These are phyloP conservation scores for Parachaetomium inaequale DNA, from an alignment of 495 filamentous ascomycete species.

Conservation along the genomic window DNA sequence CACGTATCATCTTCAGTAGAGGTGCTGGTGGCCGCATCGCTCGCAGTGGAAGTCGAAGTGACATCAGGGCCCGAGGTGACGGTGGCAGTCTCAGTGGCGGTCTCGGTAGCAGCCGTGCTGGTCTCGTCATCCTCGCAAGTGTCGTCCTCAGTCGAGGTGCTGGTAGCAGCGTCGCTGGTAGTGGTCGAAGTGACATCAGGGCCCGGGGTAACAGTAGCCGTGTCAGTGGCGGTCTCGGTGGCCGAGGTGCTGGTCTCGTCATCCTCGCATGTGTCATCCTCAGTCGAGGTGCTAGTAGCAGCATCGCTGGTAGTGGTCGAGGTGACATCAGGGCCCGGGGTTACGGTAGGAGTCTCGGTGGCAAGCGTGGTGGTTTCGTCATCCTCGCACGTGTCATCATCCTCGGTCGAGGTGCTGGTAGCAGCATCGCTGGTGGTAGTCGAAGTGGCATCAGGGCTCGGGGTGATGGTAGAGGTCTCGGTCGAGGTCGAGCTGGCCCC, in stretches of 20 bases:
- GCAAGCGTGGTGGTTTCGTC: conserved; percentile 4
- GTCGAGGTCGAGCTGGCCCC: conserved; percentile 10
- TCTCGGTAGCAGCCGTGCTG: background rate
- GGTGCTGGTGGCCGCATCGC: background rate
- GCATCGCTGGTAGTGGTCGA: conserved; percentile 3
- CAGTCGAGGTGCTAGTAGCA: conserved; percentile 2
- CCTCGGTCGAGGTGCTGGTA: conserved; percentile 9
- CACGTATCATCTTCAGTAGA: conserved; percentile 15
- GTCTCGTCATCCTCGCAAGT: no score
- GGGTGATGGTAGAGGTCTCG: conserved; percentile 1
- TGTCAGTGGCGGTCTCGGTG: background rate
- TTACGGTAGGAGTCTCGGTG: conserved; percentile 2
- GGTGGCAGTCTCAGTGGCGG: background rate
- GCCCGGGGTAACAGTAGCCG: no score
- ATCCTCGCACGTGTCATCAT: background rate
- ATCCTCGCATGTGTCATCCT: background rate
- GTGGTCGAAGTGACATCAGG: background rate
- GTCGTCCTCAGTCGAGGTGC: background rate
- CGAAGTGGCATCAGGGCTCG: background rate
- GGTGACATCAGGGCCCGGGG: conserved; percentile 8
- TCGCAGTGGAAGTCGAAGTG: background rate
- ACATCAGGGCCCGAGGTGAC: background rate
- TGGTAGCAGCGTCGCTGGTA: conserved; percentile 1
- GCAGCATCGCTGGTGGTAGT: conserved; percentile 3
- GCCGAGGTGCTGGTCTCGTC: conserved; percentile 14